phyloP scores from a whole-genome alignment of 1,284 basidiomycete genomes.

The Papiliotrema terrestris region DNA sequence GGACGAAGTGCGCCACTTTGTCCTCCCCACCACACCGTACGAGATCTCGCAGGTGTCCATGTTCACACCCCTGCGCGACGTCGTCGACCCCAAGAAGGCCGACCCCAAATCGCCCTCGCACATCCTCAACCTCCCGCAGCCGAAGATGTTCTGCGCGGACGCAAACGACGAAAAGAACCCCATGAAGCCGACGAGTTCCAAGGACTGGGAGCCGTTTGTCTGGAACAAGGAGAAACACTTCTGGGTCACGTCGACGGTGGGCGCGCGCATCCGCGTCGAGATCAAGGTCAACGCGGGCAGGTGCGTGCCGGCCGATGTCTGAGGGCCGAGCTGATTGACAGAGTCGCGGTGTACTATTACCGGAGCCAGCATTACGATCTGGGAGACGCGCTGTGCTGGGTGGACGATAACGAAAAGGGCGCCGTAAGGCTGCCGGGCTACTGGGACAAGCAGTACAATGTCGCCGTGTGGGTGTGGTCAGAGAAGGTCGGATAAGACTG shows the following conservation, averaged over 20 bases:
- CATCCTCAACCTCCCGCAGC: conserved; percentile 36
- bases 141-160: conserved; percentile 46
- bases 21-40: conserved; percentile 37
- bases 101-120: conserved; percentile 30
- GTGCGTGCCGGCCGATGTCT: conserved; percentile 23
- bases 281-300: conserved; percentile 42
- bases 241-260: conserved; percentile 39
- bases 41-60: conserved; percentile 32
- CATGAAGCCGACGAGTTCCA: conserved; percentile 33
- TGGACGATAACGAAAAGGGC: conserved; percentile 48
- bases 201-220: conserved; percentile 43
- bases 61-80: conserved; percentile 40
- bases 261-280: conserved; percentile 44
- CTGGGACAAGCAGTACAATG: conserved; percentile 46
- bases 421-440: conserved; percentile 40
- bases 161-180: conserved; percentile 44
- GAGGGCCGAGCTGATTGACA: conserved; percentile 3
- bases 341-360: conserved; percentile 50
- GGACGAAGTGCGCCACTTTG: conserved; percentile 35
- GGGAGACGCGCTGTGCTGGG: conserved; percentile 49
- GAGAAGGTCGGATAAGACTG: neutral
- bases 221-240: conserved; percentile 49
- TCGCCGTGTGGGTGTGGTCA: conserved; percentile 34
- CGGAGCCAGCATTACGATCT: conserved; percentile 46
- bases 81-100: conserved; percentile 28